Conservation (phyloP, 169 alveolate genomes). For the Condylostoma magnum region DNA sequence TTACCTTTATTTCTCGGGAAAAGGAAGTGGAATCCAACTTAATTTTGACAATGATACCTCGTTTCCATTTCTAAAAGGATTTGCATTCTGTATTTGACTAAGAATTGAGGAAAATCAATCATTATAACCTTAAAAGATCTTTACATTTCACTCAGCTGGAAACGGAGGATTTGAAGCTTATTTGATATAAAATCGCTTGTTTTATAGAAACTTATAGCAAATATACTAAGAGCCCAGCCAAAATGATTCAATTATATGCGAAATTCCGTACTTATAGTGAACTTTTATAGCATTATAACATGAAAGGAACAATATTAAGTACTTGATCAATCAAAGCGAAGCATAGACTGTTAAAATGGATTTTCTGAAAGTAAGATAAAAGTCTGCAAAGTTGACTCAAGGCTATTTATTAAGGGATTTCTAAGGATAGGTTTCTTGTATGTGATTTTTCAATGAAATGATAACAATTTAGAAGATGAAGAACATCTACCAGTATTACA, state of each 20-base stretch:
- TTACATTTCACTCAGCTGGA: constrained; percentile 36
- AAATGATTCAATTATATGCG: constrained; percentile 39
- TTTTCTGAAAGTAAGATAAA: constrained; percentile 32
- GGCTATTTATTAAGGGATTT: constrained; percentile 4
- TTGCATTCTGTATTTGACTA: constrained; percentile 48
- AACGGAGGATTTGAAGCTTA: constrained; percentile 59
- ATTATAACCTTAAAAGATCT: constrained; percentile 22
- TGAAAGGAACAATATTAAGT: constrained; percentile 32
- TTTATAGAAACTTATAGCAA: constrained; percentile 36
- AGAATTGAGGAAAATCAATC: constrained; percentile 34
- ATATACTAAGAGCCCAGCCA: constrained; percentile 27
- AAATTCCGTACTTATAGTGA: constrained; percentile 46
- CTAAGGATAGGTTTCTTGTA: constrained; percentile 4
- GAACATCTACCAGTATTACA: background rate
- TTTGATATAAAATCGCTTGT: constrained; percentile 39
- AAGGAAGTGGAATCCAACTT: constrained; percentile 13
- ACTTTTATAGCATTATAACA: constrained; percentile 45
- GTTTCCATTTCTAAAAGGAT: constrained; percentile 24
- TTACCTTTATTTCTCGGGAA: constrained; percentile 22
- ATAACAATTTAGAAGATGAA: background rate
- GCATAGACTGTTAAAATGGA: constrained; percentile 31
- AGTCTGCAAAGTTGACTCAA: background rate
- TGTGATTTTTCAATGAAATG: constrained; percentile 5
- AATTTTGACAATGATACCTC: background rate
- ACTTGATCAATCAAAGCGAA: constrained; percentile 43